Percentiles rank a stretch among this genome's conserved stretches.
phyloP scores from a whole-genome alignment of 768 basidiomycete genomes.

The Lenzites betulinus region DNA sequence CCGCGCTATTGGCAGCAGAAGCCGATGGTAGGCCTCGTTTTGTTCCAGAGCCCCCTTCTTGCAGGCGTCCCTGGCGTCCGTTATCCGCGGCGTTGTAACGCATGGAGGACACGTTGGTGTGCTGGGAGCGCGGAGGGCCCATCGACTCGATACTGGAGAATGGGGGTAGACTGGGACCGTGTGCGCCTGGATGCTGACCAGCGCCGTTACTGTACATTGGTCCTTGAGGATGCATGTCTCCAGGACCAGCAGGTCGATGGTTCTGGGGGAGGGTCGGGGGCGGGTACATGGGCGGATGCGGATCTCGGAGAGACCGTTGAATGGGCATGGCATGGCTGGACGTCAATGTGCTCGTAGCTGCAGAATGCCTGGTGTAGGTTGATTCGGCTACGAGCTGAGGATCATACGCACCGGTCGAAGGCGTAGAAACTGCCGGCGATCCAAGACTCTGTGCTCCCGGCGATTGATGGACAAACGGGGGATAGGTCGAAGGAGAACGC shows the following conservation, averaged over 20 bases:
- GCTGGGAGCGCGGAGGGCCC: constrained; percentile 38
- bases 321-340: constrained; percentile 17
- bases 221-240: constrained; percentile 48
- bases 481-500: constrained; percentile 67
- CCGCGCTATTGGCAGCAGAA: constrained; percentile 73
- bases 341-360: constrained; percentile 33
- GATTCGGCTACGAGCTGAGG: constrained; percentile 30
- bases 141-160: constrained; percentile 70
- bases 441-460: constrained; percentile 66
- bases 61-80: constrained; percentile 21
- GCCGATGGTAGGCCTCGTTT: constrained; percentile 64
- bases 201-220: constrained; percentile 40
- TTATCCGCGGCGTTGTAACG: constrained; percentile 57
- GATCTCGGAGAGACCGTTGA: constrained; percentile 13
- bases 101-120: constrained; percentile 53
- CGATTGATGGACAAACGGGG: constrained; percentile 61
- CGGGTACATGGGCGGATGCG: constrained; percentile 17
- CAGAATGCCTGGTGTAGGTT: constrained; percentile 23
- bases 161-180: constrained; percentile 64
- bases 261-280: constrained; percentile 8
- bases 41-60: constrained; percentile 38
- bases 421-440: constrained; percentile 46
- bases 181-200: constrained; percentile 25
- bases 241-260: constrained; percentile 36
- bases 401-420: constrained; percentile 36